Evolutionary conservation across 2,329 filamentous ascomycete species (phyloP), one percentile per base, ranked within the genome.

Genomic region (Aureobasidium sp.): DNA sequence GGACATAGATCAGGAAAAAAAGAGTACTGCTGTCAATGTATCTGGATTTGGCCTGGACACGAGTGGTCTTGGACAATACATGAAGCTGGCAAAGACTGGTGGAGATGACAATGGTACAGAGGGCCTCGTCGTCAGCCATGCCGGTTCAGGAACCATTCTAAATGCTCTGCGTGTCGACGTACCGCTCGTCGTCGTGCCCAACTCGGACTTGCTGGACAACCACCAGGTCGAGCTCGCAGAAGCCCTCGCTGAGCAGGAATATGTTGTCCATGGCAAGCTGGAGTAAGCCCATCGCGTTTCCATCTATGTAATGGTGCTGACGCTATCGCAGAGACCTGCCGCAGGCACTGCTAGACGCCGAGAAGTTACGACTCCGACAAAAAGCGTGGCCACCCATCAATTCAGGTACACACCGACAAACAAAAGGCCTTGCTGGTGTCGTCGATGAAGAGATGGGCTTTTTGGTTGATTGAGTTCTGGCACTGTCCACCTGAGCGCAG

Each of bases 191-290:
- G 90, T 96, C 0, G 92, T 99, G 2, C 89, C 93, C 2, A 99
- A 99, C 73, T 82, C 85, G 1, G 79, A 80, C 7, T 82, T 99
- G 0, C 82, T 96, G 68, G 87, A 95, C 70, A 93, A 99, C 69
- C 94, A 99, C 72, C 94, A 99, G 75, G 82, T 85, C 24, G 91
- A 97, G 73, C 82, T 99, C 61, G 93, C 93, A 0, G 80, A 86
- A 55, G 87, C 90, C 67, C 82, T 97, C 62, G 84, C 88, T 36
- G 77, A 80, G 27, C 84, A 90, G 67, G 87, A 88, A 27, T 96
- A 95, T 75, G 85, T 90, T 2, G 80, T 92, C n/a, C 82, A 87
- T 68, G 89, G 88, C 12, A 78, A 81, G 59, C 76, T 90, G 46
- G 79, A 82, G 87, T 91, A 81, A 61, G 82, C 71, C 52, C 9